Evolutionary conservation across 2,329 filamentous ascomycete species (phyloP).

Genomic region (Nemania sp.): DNA sequence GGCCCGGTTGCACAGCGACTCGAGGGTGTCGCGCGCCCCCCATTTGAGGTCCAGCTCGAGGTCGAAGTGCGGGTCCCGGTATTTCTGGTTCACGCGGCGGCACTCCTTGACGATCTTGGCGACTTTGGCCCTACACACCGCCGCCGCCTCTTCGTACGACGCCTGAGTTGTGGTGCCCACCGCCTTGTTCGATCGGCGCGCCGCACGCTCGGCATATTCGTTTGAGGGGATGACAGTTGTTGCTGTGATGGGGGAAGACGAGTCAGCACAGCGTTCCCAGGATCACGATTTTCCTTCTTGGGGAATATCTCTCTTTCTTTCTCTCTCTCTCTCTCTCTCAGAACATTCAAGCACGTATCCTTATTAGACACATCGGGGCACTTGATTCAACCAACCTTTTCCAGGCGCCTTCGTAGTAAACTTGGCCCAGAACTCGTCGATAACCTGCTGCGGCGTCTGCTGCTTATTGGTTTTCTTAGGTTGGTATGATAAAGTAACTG

Average conservation of each 20-base stretch:
- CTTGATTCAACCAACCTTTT: conserved; percentile 62
- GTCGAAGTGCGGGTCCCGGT: conserved; percentile 88
- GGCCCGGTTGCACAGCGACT: conserved; percentile 56
- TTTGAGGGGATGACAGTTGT: conserved; percentile 78
- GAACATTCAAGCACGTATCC: not conserved
- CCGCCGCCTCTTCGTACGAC: conserved; percentile 79
- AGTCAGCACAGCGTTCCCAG: conserved; percentile 5
- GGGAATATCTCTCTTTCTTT: no score
- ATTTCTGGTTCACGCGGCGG: conserved; percentile 83
- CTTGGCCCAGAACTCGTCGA: conserved; percentile 79
- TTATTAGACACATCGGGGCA: not conserved
- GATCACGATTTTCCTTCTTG: not conserved
- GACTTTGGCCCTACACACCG: conserved; percentile 74
- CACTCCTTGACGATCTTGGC: conserved; percentile 74
- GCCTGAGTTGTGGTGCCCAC: conserved; percentile 67
- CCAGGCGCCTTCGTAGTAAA: conserved; percentile 78
- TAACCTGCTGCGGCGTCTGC: conserved; percentile 72
- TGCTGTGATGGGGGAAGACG: conserved; percentile 55
- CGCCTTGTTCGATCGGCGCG: conserved; percentile 66
- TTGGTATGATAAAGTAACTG: conserved; percentile 37
- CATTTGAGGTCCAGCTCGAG: conserved; percentile 81
- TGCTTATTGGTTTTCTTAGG: conserved; percentile 53
- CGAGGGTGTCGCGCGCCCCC: conserved; percentile 62
- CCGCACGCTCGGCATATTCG: conserved; percentile 70
- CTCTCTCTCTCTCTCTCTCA: not conserved